Conservation (phyloP, 345 rosid species). For the Populus pruinosa region DNA sequence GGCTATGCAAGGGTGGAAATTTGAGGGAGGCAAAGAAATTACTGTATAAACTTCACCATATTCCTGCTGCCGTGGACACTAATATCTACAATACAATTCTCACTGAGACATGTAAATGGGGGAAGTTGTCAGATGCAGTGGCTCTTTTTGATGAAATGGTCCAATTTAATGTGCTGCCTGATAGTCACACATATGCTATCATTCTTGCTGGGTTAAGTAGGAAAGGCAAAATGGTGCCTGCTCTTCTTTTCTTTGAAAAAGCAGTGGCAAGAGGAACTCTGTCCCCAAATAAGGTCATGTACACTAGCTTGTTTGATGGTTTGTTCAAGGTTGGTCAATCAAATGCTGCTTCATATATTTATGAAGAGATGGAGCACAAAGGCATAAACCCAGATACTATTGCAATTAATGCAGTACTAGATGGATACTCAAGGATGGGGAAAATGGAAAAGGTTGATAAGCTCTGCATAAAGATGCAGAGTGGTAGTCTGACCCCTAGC, state of each 20-base stretch:
- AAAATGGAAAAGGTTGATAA: conserved; percentile 36
- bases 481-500: conserved; percentile 39
- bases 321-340: conserved; percentile 69
- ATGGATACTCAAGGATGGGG: conserved; percentile 68
- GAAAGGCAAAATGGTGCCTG: conserved; percentile 63
- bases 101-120: conserved; percentile 53
- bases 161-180: conserved; percentile 48
- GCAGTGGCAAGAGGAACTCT: conserved; percentile 42
- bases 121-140: conserved; percentile 58
- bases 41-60: conserved; percentile 43
- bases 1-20: conserved; percentile 72
- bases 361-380: conserved; percentile 46
- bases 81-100: conserved; percentile 63
- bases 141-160: conserved; percentile 70
- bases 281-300: conserved; percentile 37
- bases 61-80: conserved; percentile 63
- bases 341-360: conserved; percentile 44
- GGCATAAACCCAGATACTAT: conserved; percentile 48
- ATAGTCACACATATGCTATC: conserved; percentile 58
- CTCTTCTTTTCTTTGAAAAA: conserved; percentile 56
- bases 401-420: conserved; percentile 50
- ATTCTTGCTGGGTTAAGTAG: conserved; percentile 67
- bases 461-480: conserved; percentile 48
- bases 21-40: conserved; percentile 57
- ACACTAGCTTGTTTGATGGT: conserved; percentile 66